Evolutionary conservation across 192 early-diverging fungal genomes (phyloP).

Genomic region (Coemansia umbellata): DNA sequence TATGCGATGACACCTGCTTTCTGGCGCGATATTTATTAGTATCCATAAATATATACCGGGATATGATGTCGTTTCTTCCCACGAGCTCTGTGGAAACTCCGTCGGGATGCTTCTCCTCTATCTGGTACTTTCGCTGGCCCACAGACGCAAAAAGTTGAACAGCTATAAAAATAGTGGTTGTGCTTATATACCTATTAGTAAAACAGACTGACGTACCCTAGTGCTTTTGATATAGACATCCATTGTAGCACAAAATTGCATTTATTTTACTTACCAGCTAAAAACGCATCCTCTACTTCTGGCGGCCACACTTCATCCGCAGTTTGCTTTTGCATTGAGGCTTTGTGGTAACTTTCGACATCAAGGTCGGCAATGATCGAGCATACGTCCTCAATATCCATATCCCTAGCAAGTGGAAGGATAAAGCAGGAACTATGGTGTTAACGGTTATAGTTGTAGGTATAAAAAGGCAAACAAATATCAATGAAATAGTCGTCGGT

Average conservation of each 20-base stretch:
- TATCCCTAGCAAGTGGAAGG: too few relatives aligned
- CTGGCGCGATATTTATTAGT: constrained; percentile 63
- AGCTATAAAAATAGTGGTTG: constrained; percentile 19
- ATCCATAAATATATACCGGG: constrained; percentile 67
- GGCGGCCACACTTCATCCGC: constrained; percentile 42
- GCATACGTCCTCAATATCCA: constrained; percentile 39
- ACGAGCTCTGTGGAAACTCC: constrained; percentile 27
- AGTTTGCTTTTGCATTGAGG: constrained; percentile 9
- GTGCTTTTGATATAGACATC: background rate
- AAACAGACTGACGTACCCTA: too few relatives aligned
- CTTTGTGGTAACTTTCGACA: constrained; percentile 20
- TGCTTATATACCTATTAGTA: too few relatives aligned
- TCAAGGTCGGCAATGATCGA: constrained; percentile 27
- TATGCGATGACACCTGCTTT: constrained; percentile 77
- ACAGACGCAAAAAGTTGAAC: constrained; percentile 35
- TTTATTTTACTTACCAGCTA: constrained; percentile 17
- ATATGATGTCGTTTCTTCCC: constrained; percentile 72
- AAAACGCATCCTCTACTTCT: constrained; percentile 32
- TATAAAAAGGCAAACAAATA: too few relatives aligned
- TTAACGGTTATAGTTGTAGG: too few relatives aligned
- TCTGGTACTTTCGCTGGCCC: constrained; percentile 43
- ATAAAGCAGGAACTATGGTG: too few relatives aligned
- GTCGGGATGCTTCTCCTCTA: constrained; percentile 22
- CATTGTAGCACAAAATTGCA: background rate
- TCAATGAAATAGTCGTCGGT: too few relatives aligned